phyloP scores from a whole-genome alignment of 768 basidiomycete genomes.

The Leccinum fibrillosum region DNA sequence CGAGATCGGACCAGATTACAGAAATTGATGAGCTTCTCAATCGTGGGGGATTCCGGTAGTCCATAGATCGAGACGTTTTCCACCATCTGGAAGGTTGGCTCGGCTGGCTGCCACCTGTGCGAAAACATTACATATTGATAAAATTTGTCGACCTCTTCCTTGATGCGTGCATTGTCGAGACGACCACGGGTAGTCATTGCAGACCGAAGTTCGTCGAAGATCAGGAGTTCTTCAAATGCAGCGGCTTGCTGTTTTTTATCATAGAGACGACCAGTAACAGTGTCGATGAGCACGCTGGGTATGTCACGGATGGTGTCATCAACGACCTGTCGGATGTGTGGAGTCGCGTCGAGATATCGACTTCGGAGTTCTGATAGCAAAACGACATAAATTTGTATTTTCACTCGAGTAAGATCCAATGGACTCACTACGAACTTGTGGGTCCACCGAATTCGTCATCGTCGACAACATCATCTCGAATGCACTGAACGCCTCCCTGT shows the following conservation, averaged over 20 bases:
- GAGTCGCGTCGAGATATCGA: not conserved
- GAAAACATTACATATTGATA: not conserved
- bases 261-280: not conserved
- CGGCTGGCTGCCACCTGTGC: not conserved
- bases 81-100: not conserved
- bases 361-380: not conserved
- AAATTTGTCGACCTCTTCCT: not conserved
- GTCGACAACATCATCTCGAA: not conserved
- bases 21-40: not conserved
- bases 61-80: not conserved
- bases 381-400: not conserved
- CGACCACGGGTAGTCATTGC: not conserved
- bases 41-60: not conserved
- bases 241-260: not conserved
- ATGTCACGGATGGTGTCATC: not conserved
- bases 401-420: too few species aligned
- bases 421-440: not conserved
- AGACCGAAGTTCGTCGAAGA: not conserved
- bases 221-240: not conserved
- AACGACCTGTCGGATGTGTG: not conserved
- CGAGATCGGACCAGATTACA: not conserved
- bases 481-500: not conserved
- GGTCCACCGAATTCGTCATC: not conserved
- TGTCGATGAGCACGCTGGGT: not conserved
- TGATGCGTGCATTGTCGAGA: not conserved